phyloP scores from a whole-genome alignment of 805 yeast species.

The Lipomyces orientalis region DNA sequence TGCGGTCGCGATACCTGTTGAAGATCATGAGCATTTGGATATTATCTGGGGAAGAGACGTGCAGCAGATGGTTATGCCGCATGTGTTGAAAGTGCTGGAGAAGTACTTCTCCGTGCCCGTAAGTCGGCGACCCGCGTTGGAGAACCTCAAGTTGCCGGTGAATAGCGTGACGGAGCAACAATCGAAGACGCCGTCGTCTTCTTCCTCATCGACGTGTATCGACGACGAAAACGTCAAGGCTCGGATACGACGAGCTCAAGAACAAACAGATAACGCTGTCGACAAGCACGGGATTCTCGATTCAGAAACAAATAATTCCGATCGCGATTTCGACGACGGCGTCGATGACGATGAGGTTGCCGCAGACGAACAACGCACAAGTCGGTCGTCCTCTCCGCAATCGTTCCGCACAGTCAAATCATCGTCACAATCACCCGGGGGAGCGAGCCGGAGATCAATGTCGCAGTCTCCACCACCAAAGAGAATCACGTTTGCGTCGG shows the following conservation, averaged over 20 bases:
- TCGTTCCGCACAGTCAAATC: not conserved
- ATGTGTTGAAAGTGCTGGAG: conserved; percentile 27
- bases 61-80: conserved; percentile 51
- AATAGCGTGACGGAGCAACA: not conserved
- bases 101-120: not conserved
- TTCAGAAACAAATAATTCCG: not conserved
- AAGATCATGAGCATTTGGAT: conserved; percentile 86
- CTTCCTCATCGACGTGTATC: not conserved
- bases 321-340: conserved; percentile 2
- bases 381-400: conserved; percentile 4
- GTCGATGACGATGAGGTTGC: conserved; percentile 7
- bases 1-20: conserved; percentile 58
- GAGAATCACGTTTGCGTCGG: not conserved
- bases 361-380: conserved; percentile 5
- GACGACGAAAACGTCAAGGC: not conserved
- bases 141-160: not conserved
- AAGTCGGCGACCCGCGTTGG: not conserved
- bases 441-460: conserved; percentile 14
- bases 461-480: conserved; percentile 9
- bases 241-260: conserved; percentile 4
- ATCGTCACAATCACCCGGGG: conserved; percentile 9
- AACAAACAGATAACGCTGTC: not conserved
- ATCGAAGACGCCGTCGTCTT: not conserved
- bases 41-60: conserved; percentile 85
- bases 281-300: not conserved